Base-by-base conservation (phyloP, 1,284 basidiomycete genomes). In the Vanrija pseudolonga region DNA sequence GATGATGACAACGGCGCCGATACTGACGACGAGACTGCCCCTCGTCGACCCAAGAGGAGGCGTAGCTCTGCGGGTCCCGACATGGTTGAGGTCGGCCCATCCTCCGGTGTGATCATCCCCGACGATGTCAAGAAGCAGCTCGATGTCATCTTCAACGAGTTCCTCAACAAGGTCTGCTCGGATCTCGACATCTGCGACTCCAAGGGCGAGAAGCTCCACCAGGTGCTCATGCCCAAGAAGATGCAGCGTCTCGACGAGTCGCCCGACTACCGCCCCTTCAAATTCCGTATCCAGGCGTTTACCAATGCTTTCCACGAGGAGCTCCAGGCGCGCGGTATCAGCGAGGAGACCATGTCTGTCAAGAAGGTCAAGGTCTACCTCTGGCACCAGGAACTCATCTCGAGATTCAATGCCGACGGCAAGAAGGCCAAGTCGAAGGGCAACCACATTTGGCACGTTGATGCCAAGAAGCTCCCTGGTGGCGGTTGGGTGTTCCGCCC, bases 361-460 rank as follows among this genome's bases (percentile, higher is more conserved):
- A 79, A 80, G 59, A 76, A 94, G 88, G 87, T 98, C 76, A 90
- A 95, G 65, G 90, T 92, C 69, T 99, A 96, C 78, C 84, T 99
- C 45, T 99, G 96, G 96, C 78, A 88, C 80, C 81, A 83, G 63
- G 87, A 88, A 22, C 88, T 89, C 69, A 98, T 99, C 69, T 88
- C 94, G 44, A 88, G 96, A 24, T 98, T 95, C 82, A 98, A 98
- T 74, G 93, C 98, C 69, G 96, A 98, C 74, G 96, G 93, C 36
- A 97, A 97, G 77, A 99, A 99, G 79, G 90, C 94, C 32, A 99
- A 99, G 78, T 95, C 92, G 50, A 98, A 98, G 80, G 96, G 96
- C 50, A 98, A 98, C 76, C 95, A 98, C 71, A 96, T 98, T 63
- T 99, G 96, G 96, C 95, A 94, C 70, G 88, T 98, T 47, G 92